Base-by-base conservation (phyloP, 345 rosid species). In the Aurinia saxatilis region DNA sequence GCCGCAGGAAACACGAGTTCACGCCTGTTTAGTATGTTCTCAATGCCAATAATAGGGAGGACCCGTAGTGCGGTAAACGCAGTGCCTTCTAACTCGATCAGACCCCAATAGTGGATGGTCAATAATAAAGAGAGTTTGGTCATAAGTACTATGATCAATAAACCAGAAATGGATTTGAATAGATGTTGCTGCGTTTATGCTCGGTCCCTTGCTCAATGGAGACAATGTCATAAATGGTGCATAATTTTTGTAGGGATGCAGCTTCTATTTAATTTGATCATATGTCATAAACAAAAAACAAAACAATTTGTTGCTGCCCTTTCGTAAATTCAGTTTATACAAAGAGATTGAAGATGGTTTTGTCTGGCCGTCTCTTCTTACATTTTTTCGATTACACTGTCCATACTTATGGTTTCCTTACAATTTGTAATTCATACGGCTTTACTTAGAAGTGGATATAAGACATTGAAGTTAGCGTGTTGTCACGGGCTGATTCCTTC, bases 31-130 rank as follows among this genome's bases (percentile, higher is more conserved):
- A 56, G 67, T 50, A 62, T 25, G 57, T 62, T 62, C 16, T 70
- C 74, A 31, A 29, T 61, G n/a, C 57, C 68, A 47, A 70, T 63
- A 62, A 18, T 70, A 46, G 63, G 41, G 57, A 70, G 68, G 39
- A 70, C 64, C 21, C 68, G 68, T 21, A 62, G 52, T 53, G 57
- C 46, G 42, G 14, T 61, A 13, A 53, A 38, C 50, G 35, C 66
- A 34, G 40, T 51, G 13, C 60, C 3, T 57, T 41, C 56, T 23
- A 57, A 57, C 59, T 14, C 79, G 30, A 38, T 69, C 57, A 72
- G 67, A 52, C 74, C 57, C 46, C 67, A 68, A 30, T 67, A 67
- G 65, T 15, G 15, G 53, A 53, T 15, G 50, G 60, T 41, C 61
- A n/a, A 36, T 35, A 45, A 5, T 10, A 36, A 48, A 63, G 62